A percentile compares a stretch with the other conserved stretches of the same genome.
Conservation (phyloP, 2,329 filamentous ascomycete genomes). For the Periconia digitata region DNA sequence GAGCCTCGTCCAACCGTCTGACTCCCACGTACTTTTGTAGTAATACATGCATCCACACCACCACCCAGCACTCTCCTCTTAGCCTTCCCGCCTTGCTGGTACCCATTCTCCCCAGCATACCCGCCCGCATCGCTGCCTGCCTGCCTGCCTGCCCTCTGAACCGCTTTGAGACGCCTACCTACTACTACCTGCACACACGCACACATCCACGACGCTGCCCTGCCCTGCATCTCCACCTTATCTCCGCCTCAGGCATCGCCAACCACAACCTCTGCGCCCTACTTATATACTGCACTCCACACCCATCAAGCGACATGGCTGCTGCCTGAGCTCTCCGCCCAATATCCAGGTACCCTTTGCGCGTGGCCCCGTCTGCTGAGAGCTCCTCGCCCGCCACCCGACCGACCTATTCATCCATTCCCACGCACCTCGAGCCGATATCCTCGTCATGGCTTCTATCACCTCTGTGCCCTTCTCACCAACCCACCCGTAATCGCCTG, state of each 20-base stretch:
- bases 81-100: not conserved
- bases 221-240: constrained; percentile 31
- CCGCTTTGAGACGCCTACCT: not conserved
- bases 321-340: constrained; percentile 37
- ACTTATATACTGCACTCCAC: constrained; percentile 15
- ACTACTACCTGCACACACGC: constrained; percentile 2
- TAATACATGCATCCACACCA: not conserved
- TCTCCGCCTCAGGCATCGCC: constrained; percentile 23
- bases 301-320: constrained; percentile 31
- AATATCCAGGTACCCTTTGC: constrained; percentile 13
- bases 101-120: constrained; percentile 13
- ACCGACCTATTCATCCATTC: constrained; percentile 16
- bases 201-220: constrained; percentile 6
- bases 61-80: constrained; percentile 20
- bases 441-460: constrained; percentile 44
- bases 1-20: constrained; percentile 21
- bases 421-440: constrained; percentile 23
- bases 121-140: not conserved
- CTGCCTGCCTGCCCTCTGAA: not conserved
- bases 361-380: constrained; percentile 35
- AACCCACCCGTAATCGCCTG: constrained; percentile 33
- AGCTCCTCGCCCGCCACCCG: constrained; percentile 25
- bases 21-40: too few species aligned
- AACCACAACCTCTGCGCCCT: constrained; percentile 14
- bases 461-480: constrained; percentile 35